phyloP scores from a whole-genome alignment of 1,284 basidiomycete genomes.

The Violaceomyces palustris region DNA sequence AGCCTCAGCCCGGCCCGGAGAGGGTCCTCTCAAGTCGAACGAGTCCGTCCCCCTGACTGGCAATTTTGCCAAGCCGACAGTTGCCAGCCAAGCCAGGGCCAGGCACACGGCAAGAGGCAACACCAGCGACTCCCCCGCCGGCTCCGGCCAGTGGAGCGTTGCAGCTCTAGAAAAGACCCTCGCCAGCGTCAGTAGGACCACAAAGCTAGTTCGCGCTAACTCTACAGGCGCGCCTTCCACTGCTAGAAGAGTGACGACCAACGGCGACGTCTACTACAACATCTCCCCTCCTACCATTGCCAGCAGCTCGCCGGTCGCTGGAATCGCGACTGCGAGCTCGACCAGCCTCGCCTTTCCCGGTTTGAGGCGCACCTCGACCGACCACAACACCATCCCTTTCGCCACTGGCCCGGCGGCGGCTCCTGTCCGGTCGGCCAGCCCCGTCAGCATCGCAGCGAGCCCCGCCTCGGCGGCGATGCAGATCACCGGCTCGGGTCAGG shows the following conservation, averaged over 20 bases:
- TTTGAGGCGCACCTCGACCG: no score
- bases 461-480: conserved; percentile 19
- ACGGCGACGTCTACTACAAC: no score
- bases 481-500: conserved; percentile 13
- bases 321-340: background rate
- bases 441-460: conserved; percentile 14
- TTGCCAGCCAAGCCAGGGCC: conserved; percentile 31
- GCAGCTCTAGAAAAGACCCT: background rate
- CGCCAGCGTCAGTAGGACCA: background rate
- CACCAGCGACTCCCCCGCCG: conserved; percentile 8
- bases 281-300: no score
- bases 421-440: conserved; percentile 1
- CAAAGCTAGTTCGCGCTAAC: no score
- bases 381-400: conserved; percentile 6
- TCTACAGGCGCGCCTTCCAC: no score
- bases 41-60: background rate
- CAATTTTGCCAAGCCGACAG: conserved; percentile 32
- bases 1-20: background rate
- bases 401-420: background rate
- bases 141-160: background rate
- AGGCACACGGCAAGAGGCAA: conserved; percentile 11
- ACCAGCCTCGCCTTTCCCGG: background rate
- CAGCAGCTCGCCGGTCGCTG: no score
- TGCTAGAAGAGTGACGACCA: no score
- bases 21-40: background rate